A percentile compares a stretch with the other conserved stretches of the same genome.
Evolutionary conservation across 352 stramenopile genomes (phyloP).

Genomic region (Globisporangium mamillatum): DNA sequence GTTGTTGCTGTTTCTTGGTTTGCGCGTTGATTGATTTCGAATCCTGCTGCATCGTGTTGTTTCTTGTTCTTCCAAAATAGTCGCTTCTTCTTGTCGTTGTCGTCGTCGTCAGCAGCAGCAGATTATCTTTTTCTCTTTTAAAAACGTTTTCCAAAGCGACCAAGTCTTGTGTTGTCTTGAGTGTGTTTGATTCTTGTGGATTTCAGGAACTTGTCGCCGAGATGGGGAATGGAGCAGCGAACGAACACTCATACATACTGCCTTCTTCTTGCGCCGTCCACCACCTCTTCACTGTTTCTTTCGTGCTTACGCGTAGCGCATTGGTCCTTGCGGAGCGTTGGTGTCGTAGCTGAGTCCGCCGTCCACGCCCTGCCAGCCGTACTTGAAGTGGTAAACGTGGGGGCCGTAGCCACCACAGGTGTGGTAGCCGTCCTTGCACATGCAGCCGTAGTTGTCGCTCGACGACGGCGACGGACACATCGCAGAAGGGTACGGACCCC

Average conservation of each 20-base stretch:
- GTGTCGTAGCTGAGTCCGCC: conserved; percentile 27
- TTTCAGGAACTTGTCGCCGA: background rate
- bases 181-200: conserved; percentile 6
- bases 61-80: conserved; percentile 13
- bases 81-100: conserved; percentile 7
- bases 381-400: conserved; percentile 82
- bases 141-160: conserved; percentile 3
- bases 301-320: conserved; percentile 17
- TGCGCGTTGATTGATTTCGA: conserved; percentile 5
- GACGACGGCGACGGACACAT: conserved; percentile 48
- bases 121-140: conserved; percentile 15
- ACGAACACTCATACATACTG: conserved; percentile 18
- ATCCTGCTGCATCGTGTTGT: conserved; percentile 7
- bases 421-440: conserved; percentile 58
- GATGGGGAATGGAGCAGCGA: conserved; percentile 4
- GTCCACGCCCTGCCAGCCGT: conserved; percentile 73
- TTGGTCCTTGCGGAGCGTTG: conserved; percentile 14
- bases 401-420: conserved; percentile 39
- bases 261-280: conserved; percentile 13
- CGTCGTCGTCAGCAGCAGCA: conserved; percentile 2
- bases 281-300: background rate
- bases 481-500: conserved; percentile 35
- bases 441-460: conserved; percentile 66
- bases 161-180: background rate
- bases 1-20: conserved; percentile 11